phyloP scores from a whole-genome alignment of 2,329 filamentous ascomycete genomes.

The Penicillium sclerotigenum region DNA sequence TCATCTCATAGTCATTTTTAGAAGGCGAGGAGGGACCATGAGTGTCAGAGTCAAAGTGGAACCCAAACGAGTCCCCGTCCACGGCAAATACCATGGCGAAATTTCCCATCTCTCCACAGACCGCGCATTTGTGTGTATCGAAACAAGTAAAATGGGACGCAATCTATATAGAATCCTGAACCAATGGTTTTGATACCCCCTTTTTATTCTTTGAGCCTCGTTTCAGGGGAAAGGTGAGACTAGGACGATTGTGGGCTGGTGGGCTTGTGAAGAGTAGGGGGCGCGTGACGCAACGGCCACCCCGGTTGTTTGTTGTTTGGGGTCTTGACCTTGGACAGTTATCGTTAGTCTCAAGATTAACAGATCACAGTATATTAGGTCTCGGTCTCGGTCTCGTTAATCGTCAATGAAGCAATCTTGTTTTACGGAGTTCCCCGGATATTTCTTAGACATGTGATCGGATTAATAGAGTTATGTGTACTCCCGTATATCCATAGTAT shows the following conservation, averaged over 20 bases:
- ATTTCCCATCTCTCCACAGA: not conserved
- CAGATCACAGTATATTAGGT: not conserved
- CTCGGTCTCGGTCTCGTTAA: not conserved
- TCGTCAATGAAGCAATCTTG: not conserved
- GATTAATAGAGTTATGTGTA: not conserved
- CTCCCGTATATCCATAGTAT: not conserved
- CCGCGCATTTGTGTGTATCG: not conserved
- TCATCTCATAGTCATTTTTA: not conserved
- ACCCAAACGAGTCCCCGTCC: not conserved
- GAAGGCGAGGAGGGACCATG: not conserved
- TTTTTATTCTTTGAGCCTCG: not conserved
- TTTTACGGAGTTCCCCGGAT: not conserved
- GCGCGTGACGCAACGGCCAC: not conserved
- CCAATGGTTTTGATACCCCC: not conserved
- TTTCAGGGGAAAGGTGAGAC: conserved; percentile 6
- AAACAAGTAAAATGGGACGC: not conserved
- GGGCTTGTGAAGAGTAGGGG: not conserved
- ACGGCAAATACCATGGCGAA: conserved; percentile 2
- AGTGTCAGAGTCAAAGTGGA: not conserved
- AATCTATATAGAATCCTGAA: not conserved
- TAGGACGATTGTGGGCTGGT: not conserved
- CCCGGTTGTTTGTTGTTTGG: not conserved
- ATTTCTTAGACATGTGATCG: not conserved
- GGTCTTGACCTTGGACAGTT: not conserved
- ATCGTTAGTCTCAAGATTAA: not conserved